Evolutionary conservation across 306 rosid genomes (phyloP), one percentile per base, ranked within the genome.

Genomic region (Pachyrhizus erosus): DNA sequence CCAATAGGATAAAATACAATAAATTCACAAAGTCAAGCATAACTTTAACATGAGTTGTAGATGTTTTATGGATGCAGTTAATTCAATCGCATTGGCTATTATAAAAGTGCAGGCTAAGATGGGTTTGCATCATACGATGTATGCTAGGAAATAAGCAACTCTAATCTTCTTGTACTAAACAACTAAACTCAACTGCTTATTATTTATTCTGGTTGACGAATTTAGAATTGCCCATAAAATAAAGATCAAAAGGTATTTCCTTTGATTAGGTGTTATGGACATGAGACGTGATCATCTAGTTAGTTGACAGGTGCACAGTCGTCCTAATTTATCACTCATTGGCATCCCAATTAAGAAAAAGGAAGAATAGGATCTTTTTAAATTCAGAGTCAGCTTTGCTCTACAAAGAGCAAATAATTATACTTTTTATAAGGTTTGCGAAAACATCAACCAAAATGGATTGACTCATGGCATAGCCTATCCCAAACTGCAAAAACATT

Each of bases 1-100:
- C 54, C 8, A 33, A 4, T 12, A 40, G 27, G 37, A 37, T 11
- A 9, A 45, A 76, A 5, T 13, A 40, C 42, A 17, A 27, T 42
- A 74, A 79, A 13, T 68, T 78, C 77, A 60, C 70, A 46, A 78
- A 70, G 70, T 49, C 79, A 58, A 23, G 31, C 65, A 24, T 18
- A 57, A 54, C 70, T 23, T 72, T 29, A 51, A 71, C 31, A 39
- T 24, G 29, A 46, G n/a, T 58, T 57, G 5, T 23, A 24, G 20
- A 81, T 55, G 52, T 42, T 64, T 66, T 34, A 67, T 8, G 61
- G 31, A 77, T 17, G 51, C 72, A 48, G 13, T 73, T 49, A 76
- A 76, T 51, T 73, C 57, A 23, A 45, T 42, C 26, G 11, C 9
- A 54, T 21, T 33, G 40, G 48, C 77, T 51, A 76, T 51, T 21